Base-by-base conservation (phyloP, 208 protist genomes). In the Trypanosoma theileri region DNA sequence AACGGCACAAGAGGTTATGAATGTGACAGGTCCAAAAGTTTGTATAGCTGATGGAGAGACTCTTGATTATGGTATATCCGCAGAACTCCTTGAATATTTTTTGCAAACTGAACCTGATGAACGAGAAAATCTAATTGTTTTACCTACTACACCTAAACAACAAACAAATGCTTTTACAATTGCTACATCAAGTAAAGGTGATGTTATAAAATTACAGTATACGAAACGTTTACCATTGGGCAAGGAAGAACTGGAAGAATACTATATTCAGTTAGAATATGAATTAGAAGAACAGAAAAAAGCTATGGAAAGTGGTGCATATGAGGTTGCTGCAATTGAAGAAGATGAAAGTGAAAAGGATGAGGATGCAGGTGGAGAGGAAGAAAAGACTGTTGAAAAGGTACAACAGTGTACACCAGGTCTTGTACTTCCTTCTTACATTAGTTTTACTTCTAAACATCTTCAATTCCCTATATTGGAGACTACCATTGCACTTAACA, bases 171-270 rank as follows among this genome's bases (percentile, higher is more conserved):
- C 86, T 3, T 79, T 72, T 52, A 48, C 48, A 14, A 60, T 92
- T 0, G 69, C 80, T 0, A 51, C 71, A 8, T 66, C 79, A 0
- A 51, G 46, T 0, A 78, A 88, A 46, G 77, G 82, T 17, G 75
- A 84, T 55, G 19, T 4, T 40, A 59, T 93, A 11, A 66, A 77
- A 31, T 63, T 87, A 17, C 50, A 50, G 1, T 83, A 84, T 57
- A 80, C 71, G 16, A 76, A 74, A 14, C 83, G 91, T 26, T 80
- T 69, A 12, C 77, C 76, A 4, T 74, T 96, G 7, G 86, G 76
- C 51, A 86, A 81, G 21, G 91, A 93, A 66, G 88, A 96, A 65
- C 66, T 96, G 46, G 88, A 94, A 68, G 81, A 89, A 73, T 96
- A 92, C 73, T 96, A 94, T 75, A 55, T 95, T 21, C 69, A 82